Conservation (phyloP, 768 basidiomycete species). For the Collybiopsis luxurians region DNA sequence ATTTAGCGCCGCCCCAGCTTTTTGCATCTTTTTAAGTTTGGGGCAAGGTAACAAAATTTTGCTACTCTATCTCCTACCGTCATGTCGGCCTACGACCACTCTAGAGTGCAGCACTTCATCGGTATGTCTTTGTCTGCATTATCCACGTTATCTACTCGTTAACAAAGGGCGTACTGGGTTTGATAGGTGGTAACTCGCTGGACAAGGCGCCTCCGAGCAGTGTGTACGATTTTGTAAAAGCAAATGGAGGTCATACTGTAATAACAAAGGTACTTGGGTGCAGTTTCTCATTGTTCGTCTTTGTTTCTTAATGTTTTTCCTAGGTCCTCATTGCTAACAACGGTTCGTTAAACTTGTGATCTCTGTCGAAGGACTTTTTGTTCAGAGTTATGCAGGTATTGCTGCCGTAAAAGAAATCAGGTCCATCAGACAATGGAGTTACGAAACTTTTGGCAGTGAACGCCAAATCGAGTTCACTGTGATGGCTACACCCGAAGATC, state of each 20-base stretch:
- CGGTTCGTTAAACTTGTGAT: no score
- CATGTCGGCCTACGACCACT: slow-evolving; percentile 55
- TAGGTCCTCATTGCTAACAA: slow-evolving; percentile 99
- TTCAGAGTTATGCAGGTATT: slow-evolving; percentile 78
- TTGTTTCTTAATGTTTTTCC: slow-evolving; percentile 8
- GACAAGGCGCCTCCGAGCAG: slow-evolving; percentile 77
- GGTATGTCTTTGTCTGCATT: slow-evolving; percentile 28
- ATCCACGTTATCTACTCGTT: slow-evolving; percentile 11
- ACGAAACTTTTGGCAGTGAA: slow-evolving; percentile 97
- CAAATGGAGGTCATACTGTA: slow-evolving; percentile 93
- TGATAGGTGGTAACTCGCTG: slow-evolving; percentile 88
- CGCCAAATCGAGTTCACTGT: slow-evolving; percentile 97
- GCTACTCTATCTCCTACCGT: slow-evolving; percentile 13
- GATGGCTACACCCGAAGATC: slow-evolving; percentile 98
- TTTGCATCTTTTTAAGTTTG: background rate
- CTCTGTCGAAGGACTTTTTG: no score
- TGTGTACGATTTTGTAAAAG: slow-evolving; percentile 88
- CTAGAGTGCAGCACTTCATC: slow-evolving; percentile 53
- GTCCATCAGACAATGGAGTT: slow-evolving; percentile 99
- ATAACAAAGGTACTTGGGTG: slow-evolving; percentile 81
- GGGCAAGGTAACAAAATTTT: background rate
- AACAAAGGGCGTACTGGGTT: slow-evolving; percentile 5
- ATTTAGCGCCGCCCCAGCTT: no score
- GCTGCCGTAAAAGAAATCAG: slow-evolving; percentile 99
- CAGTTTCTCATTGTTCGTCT: background rate